phyloP scores from a whole-genome alignment of 495 filamentous ascomycete genomes.

The Lepraria neglecta region DNA sequence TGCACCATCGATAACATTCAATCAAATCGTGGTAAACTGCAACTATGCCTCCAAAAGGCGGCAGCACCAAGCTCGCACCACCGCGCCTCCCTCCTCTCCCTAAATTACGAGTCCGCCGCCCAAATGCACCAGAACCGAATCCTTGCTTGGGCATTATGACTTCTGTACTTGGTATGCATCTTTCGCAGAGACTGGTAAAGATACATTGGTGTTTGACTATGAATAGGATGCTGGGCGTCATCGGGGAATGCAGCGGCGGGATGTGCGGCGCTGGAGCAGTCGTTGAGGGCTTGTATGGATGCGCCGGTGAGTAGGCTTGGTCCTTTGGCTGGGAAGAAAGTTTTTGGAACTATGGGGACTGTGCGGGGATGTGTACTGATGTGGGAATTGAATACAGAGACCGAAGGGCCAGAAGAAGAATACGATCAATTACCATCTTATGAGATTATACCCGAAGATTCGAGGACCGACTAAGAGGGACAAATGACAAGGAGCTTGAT shows the following conservation, averaged over 20 bases:
- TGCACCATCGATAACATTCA: slow-evolving; percentile 20
- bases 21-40: not conserved
- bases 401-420: slow-evolving; percentile 62
- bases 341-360: not conserved
- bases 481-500: slow-evolving; percentile 6
- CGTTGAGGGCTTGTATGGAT: slow-evolving; percentile 91
- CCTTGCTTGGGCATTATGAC: slow-evolving; percentile 82
- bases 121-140: slow-evolving; percentile 68
- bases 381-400: slow-evolving; percentile 41
- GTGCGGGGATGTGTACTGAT: not conserved
- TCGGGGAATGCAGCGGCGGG: slow-evolving; percentile 65
- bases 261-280: slow-evolving; percentile 73
- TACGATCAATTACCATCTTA: slow-evolving; percentile 92
- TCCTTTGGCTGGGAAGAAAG: not conserved
- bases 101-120: slow-evolving; percentile 73
- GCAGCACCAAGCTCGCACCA: slow-evolving; percentile 47
- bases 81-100: slow-evolving; percentile 84
- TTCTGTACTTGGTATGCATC: slow-evolving; percentile 72
- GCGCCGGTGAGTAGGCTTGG: slow-evolving; percentile 50
- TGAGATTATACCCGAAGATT: slow-evolving; percentile 78
- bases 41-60: slow-evolving; percentile 47
- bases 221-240: slow-evolving; percentile 88
- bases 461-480: slow-evolving; percentile 66
- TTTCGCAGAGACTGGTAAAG: not conserved
- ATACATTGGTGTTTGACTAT: slow-evolving; percentile 7